Base-by-base conservation (phyloP, 371 early-diverging fungal species). In the Lichtheimia ramosa region DNA sequence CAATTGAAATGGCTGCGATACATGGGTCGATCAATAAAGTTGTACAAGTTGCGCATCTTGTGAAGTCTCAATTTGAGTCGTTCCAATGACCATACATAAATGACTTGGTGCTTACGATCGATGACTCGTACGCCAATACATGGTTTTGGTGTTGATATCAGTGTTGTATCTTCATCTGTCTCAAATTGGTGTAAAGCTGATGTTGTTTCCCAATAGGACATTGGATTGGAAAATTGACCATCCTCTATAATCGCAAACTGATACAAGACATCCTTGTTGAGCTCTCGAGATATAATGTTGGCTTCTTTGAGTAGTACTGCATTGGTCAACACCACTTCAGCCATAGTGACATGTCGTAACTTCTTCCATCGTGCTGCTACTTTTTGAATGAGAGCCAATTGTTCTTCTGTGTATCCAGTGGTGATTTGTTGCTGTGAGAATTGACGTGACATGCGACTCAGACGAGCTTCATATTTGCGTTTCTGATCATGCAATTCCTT, bases 301-400 rank as follows among this genome's bases (percentile, higher is more conserved):
- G 92, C 95, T 64, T 94, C 93, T 64, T 95, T 95, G 40, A 96
- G 65, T 49, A 89, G 56, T 2, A 85, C 82, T 0, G 90, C 91
- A 54, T 87, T 81, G 14, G 83, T 85, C 46, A 90, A 63, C 39
- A 93, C 84, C 8, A 74, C 79, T 63, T 91, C 89, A 3, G 92
- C 91, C 70, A 93, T 87, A 20, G 79, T 69, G 21, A 93, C 88
- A 58, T 81, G 79, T 24, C 85, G 79, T 48, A 88, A 68, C 18
- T 77, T 68, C 56, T 83, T 83, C 91, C 93, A 91, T 41, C 73
- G 73, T 14, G 67, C 34, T n/a, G 41, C 28, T 18, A 62, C 56
- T 25, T 54, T 59, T 5, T 40, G 55, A 43, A 59, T 40, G 3
- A 59, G 52, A 7, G 48, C 57, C 1, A 53, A 18, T 25, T 66